Evolutionary conservation across 208 protist species (phyloP).

Genomic region (Leishmania turanica): DNA sequence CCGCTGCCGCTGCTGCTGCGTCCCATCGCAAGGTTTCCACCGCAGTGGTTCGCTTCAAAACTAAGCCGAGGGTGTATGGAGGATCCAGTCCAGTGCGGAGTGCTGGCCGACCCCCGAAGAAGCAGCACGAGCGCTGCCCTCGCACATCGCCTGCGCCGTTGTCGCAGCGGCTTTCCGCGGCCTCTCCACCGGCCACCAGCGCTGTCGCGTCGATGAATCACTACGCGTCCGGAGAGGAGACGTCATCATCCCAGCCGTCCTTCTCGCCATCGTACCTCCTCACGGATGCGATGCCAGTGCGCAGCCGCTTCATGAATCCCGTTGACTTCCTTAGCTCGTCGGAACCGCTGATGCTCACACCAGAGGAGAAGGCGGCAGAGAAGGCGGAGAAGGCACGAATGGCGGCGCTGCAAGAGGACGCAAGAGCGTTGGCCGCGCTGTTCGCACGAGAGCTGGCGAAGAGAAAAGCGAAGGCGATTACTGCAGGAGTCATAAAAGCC

Average conservation of each 20-base stretch:
- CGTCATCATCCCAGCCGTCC: background rate
- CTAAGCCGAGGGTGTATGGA: background rate
- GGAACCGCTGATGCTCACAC: slow-evolving; percentile 28
- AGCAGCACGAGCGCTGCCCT: background rate
- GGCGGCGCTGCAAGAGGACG: slow-evolving; percentile 5
- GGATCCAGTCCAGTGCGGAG: background rate
- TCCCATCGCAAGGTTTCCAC: background rate
- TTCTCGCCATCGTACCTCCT: slow-evolving; percentile 21
- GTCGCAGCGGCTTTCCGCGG: background rate
- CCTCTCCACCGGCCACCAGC: background rate
- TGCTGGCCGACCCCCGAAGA: background rate
- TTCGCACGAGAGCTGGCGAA: slow-evolving; percentile 3
- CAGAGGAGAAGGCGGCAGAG: slow-evolving; percentile 18
- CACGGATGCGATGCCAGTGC: slow-evolving; percentile 16
- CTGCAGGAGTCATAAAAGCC: background rate
- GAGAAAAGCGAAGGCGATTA: background rate
- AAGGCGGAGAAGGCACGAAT: background rate
- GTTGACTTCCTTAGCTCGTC: slow-evolving; percentile 34
- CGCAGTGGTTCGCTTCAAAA: background rate
- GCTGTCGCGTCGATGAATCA: background rate
- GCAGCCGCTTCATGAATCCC: slow-evolving; percentile 27
- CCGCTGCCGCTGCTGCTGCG: background rate
- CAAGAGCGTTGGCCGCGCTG: slow-evolving; percentile 4
- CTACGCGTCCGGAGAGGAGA: background rate
- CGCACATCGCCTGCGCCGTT: background rate